Conservation (phyloP, 345 rosid species). For the Acer saccharum region DNA sequence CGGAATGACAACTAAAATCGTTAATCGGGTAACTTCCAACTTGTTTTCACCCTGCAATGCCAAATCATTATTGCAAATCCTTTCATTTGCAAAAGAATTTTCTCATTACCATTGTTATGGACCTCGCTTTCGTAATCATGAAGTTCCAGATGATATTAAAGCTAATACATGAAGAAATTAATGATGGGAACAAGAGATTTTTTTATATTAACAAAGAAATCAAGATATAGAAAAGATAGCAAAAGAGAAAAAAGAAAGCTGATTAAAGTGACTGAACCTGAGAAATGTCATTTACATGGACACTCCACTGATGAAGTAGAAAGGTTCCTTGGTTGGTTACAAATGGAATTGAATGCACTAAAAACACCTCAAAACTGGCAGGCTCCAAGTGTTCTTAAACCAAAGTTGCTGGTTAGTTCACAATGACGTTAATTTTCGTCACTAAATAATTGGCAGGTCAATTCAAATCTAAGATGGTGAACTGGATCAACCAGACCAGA, state of each 20-base stretch:
- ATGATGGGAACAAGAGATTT: too few species aligned
- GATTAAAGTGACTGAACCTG: not conserved
- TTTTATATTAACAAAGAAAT: not conserved
- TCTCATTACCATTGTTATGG: not conserved
- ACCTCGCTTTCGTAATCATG: not conserved
- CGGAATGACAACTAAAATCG: not conserved
- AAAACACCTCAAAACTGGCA: not conserved
- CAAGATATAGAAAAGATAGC: not conserved
- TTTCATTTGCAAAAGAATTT: not conserved
- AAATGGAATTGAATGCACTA: not conserved
- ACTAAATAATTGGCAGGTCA: slow-evolving; percentile 14
- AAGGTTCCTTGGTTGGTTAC: slow-evolving; percentile 15
- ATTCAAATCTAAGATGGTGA: slow-evolving; percentile 5
- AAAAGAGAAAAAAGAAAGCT: not conserved
- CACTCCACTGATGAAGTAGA: not conserved
- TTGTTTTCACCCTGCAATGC: not conserved
- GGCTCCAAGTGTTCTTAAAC: slow-evolving; percentile 3
- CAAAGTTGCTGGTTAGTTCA: not conserved
- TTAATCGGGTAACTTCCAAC: not conserved
- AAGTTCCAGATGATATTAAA: not conserved
- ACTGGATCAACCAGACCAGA: not conserved
- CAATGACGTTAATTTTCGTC: not conserved
- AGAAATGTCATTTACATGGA: not conserved
- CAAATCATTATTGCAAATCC: not conserved
- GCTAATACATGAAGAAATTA: not conserved